These are phyloP conservation scores for Xylaria sp. DNA, from an alignment of 2,329 filamentous ascomycete genomes.

Conservation along the genomic window DNA sequence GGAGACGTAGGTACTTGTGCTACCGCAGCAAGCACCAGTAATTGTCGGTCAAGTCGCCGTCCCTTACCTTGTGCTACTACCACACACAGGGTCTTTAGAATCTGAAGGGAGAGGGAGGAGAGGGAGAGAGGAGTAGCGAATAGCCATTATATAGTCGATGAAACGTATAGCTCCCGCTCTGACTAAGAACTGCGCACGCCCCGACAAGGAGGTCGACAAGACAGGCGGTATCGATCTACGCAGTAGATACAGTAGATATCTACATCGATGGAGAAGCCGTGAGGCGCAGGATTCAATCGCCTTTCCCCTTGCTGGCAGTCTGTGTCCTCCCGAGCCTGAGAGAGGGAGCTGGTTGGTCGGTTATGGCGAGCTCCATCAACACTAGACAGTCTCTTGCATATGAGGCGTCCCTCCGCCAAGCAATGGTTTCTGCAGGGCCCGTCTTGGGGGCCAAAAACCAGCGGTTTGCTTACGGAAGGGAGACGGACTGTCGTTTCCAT, in stretches of 20 bases:
- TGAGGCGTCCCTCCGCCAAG: slow-evolving; percentile 23
- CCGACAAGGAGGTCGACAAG: neutral
- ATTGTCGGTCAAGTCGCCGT: neutral
- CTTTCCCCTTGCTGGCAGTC: slow-evolving; percentile 23
- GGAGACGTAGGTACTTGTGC: neutral
- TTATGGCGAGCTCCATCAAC: slow-evolving; percentile 24
- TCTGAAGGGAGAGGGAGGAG: neutral
- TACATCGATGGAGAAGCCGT: slow-evolving; percentile 31
- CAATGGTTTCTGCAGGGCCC: slow-evolving; percentile 36
- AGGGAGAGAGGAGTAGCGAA: neutral
- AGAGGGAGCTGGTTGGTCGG: slow-evolving; percentile 31
- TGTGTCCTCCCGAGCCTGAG: slow-evolving; percentile 22
- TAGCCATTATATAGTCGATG: slow-evolving; percentile 12
- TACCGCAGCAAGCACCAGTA: neutral
- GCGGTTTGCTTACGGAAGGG: neutral
- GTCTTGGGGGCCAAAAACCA: slow-evolving; percentile 32
- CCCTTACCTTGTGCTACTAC: slow-evolving; percentile 14
- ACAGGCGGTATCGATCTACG: neutral
- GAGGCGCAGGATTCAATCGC: slow-evolving; percentile 35
- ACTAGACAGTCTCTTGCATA: slow-evolving; percentile 28
- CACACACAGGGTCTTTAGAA: neutral
- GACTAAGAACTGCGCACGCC: slow-evolving; percentile 12
- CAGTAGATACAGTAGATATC: neutral
- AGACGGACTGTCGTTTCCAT: slow-evolving; percentile 5
- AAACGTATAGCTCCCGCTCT: slow-evolving; percentile 5